Percentiles rank a stretch among this genome's conserved stretches.
These are phyloP conservation scores for Annona squamosa DNA, from an alignment of 164 flowering plant species.

Conservation along the genomic window DNA sequence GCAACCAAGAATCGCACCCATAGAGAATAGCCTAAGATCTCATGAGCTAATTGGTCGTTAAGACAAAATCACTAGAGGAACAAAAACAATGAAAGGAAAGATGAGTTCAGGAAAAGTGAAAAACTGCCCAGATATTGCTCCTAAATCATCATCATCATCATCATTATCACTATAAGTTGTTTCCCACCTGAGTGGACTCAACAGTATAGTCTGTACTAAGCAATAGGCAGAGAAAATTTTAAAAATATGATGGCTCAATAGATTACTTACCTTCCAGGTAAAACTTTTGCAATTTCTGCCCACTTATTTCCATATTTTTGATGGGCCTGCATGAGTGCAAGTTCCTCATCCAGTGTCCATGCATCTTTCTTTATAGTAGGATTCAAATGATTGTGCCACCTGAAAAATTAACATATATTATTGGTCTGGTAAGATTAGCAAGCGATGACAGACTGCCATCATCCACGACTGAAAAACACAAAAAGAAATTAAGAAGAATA, in stretches of 20 bases:
- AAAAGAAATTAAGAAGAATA: too few species aligned
- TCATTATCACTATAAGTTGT: too few species aligned
- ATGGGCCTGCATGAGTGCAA: conserved; percentile 72
- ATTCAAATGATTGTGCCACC: conserved; percentile 99
- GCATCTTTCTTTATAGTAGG: conserved; percentile 85
- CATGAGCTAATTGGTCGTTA: too few species aligned
- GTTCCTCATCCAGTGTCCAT: conserved; percentile 90
- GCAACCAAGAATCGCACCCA: too few species aligned
- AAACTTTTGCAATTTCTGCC: conserved; percentile 92
- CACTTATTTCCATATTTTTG: conserved; percentile 76
- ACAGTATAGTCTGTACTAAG: not conserved
- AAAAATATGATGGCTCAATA: not conserved
- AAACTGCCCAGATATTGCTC: too few species aligned
- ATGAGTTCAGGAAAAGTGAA: too few species aligned
- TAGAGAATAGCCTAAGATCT: not conserved
- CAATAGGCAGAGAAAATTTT: not conserved
- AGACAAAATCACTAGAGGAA: too few species aligned
- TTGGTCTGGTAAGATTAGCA: not conserved
- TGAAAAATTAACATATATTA: conserved; percentile 20
- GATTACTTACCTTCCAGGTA: conserved; percentile 80
- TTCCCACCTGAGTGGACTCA: too few species aligned
- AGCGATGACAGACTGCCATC: not conserved
- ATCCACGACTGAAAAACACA: too few species aligned
- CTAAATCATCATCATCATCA: too few species aligned
- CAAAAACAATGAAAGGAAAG: too few species aligned